Percentiles rank a stretch among this genome's conserved stretches.
These are phyloP conservation scores for Dothideomycetidae sp. DNA, from an alignment of 2,329 filamentous ascomycete genomes.

Conservation along the genomic window DNA sequence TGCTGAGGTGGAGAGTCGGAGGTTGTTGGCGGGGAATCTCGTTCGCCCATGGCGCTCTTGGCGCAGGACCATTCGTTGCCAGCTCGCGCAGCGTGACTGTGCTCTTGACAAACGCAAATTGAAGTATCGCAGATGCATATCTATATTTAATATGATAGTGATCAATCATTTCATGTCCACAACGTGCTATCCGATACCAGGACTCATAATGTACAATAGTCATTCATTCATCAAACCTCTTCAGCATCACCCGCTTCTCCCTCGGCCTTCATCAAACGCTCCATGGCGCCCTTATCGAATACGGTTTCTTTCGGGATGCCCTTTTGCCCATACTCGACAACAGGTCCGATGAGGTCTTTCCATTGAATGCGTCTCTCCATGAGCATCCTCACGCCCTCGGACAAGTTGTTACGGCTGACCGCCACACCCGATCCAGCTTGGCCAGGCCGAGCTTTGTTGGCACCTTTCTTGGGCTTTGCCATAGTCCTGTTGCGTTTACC, in stretches of 20 bases:
- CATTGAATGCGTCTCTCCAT: constrained; percentile 86
- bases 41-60: too few species aligned
- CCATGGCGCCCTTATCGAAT: constrained; percentile 62
- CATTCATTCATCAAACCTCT: constrained; percentile 9
- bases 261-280: constrained; percentile 57
- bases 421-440: constrained; percentile 48
- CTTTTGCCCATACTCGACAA: constrained; percentile 72
- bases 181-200: too few species aligned
- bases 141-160: too few species aligned
- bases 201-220: too few species aligned
- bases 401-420: constrained; percentile 64
- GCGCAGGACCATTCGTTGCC: too few species aligned
- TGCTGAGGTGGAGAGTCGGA: too few species aligned
- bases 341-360: constrained; percentile 79
- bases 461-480: constrained; percentile 68
- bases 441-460: constrained; percentile 32
- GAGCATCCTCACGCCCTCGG: constrained; percentile 75
- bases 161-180: too few species aligned
- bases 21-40: too few species aligned
- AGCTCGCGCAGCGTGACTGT: too few species aligned
- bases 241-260: constrained; percentile 61
- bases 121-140: too few species aligned
- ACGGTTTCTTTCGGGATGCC: constrained; percentile 63
- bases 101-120: too few species aligned
- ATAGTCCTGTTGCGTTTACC: constrained; percentile 89